phyloP scores from a whole-genome alignment of 495 filamentous ascomycete genomes.

The Penicillium robsamsonii region DNA sequence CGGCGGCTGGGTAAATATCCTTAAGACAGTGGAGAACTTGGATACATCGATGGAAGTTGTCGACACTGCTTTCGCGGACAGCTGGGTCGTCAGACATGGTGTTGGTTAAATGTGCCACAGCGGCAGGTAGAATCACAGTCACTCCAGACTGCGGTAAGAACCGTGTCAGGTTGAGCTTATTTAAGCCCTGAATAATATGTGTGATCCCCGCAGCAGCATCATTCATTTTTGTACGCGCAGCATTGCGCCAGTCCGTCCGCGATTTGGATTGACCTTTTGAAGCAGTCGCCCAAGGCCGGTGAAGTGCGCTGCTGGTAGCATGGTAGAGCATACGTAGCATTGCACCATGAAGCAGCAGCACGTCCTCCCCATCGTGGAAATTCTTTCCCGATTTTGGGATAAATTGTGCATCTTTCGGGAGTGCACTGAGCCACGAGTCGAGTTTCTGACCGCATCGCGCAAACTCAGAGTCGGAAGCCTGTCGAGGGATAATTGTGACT shows the following conservation, averaged over 20 bases:
- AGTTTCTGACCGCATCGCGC: slow-evolving; percentile 67
- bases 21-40: slow-evolving; percentile 72
- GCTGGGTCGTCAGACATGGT: slow-evolving; percentile 70
- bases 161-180: slow-evolving; percentile 62
- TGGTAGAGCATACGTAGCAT: slow-evolving; percentile 85
- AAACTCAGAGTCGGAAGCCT: slow-evolving; percentile 66
- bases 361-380: slow-evolving; percentile 46
- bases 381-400: slow-evolving; percentile 34
- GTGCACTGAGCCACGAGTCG: slow-evolving; percentile 61
- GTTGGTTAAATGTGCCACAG: slow-evolving; percentile 83
- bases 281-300: slow-evolving; percentile 72
- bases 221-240: slow-evolving; percentile 69
- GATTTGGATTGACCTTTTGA: slow-evolving; percentile 47
- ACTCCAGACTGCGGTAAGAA: slow-evolving; percentile 83
- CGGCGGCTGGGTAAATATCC: slow-evolving; percentile 79
- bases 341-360: slow-evolving; percentile 67
- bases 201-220: slow-evolving; percentile 76
- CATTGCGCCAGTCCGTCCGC: slow-evolving; percentile 36
- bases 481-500: slow-evolving; percentile 78
- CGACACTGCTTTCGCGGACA: slow-evolving; percentile 60
- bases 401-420: slow-evolving; percentile 57
- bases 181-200: slow-evolving; percentile 67
- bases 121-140: slow-evolving; percentile 80
- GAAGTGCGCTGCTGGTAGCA: slow-evolving; percentile 79
- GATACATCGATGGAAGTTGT: slow-evolving; percentile 77